Conservation (phyloP, 2,329 filamentous ascomycete genomes). For the Neocucurbitaria cava region DNA sequence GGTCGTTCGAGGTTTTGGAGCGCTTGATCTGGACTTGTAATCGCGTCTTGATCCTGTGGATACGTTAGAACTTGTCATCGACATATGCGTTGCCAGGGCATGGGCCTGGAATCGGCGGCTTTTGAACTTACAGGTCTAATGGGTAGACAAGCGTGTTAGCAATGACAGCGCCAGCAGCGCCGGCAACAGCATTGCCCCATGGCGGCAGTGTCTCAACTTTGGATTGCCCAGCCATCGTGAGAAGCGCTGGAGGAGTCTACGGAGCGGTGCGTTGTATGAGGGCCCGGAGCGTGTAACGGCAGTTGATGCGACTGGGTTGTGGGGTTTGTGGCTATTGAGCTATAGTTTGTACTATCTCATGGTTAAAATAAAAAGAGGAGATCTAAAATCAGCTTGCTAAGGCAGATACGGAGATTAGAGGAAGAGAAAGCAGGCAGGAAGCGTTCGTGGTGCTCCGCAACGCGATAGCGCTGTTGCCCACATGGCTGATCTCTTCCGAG, state of each 20-base stretch:
- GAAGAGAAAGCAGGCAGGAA: constrained; percentile 21
- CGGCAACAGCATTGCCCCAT: constrained; percentile 92
- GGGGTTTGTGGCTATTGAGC: constrained; percentile 15
- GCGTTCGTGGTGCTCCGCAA: constrained; percentile 28
- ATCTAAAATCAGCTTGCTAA: not conserved
- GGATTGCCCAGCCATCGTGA: constrained; percentile 61
- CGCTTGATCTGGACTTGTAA: constrained; percentile 90
- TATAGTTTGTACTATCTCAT: constrained; percentile 31
- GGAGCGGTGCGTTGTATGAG: not conserved
- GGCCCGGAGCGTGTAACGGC: constrained; percentile 10
- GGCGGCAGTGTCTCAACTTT: constrained; percentile 79
- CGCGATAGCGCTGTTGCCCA: constrained; percentile 31
- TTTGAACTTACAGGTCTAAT: constrained; percentile 80
- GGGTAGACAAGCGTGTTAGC: constrained; percentile 97
- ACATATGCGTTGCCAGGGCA: not conserved
- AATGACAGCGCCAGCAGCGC: constrained; percentile 89
- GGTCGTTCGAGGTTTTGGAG: constrained; percentile 49
- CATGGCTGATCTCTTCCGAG: constrained; percentile 45
- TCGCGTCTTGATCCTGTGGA: constrained; percentile 86
- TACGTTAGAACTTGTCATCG: constrained; percentile 8
- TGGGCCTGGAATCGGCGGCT: not conserved
- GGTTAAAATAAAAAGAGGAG: constrained; percentile 6
- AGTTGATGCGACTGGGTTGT: constrained; percentile 22
- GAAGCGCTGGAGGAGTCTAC: not conserved
- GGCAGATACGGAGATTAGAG: constrained; percentile 8